Percentiles rank a stretch among this genome's conserved stretches.
phyloP scores from a whole-genome alignment of 2,329 filamentous ascomycete genomes.

The Gremmenia infestans region DNA sequence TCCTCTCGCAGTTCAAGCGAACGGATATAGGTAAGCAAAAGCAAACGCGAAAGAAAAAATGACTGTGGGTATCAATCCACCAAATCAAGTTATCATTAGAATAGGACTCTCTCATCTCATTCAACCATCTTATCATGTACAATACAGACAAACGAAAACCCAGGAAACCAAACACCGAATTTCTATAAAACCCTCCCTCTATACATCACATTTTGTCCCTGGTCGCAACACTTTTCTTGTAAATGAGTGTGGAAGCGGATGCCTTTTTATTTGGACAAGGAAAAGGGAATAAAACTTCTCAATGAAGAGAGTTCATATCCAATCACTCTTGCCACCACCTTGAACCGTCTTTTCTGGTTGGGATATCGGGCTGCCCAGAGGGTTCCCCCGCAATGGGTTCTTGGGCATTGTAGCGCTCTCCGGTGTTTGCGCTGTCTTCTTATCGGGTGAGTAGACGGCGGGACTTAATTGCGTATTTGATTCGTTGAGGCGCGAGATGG shows the following conservation, averaged over 20 bases:
- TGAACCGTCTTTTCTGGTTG: neutral
- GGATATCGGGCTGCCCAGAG: neutral
- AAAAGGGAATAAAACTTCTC: no score
- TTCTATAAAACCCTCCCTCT: neutral
- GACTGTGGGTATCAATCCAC: neutral
- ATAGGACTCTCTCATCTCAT: conserved; percentile 1
- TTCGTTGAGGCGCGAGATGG: neutral
- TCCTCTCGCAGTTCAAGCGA: neutral
- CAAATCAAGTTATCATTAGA: conserved; percentile 11
- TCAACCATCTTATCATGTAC: neutral
- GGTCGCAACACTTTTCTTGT: neutral
- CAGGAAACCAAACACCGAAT: neutral
- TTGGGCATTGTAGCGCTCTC: neutral
- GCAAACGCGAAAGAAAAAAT: neutral
- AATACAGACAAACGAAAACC: neutral
- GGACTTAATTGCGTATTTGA: conserved; percentile 37
- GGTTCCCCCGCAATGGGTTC: conserved; percentile 7
- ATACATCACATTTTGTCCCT: neutral
- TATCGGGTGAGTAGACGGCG: conserved; percentile 40
- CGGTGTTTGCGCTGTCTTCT: neutral
- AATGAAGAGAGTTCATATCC: conserved; percentile 5
- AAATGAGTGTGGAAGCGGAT: neutral
- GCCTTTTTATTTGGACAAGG: no score
- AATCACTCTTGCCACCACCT: conserved; percentile 1
- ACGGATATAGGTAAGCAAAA: neutral